Evolutionary conservation across 345 rosid species (phyloP).

Genomic region (Bruguiera parviflora): DNA sequence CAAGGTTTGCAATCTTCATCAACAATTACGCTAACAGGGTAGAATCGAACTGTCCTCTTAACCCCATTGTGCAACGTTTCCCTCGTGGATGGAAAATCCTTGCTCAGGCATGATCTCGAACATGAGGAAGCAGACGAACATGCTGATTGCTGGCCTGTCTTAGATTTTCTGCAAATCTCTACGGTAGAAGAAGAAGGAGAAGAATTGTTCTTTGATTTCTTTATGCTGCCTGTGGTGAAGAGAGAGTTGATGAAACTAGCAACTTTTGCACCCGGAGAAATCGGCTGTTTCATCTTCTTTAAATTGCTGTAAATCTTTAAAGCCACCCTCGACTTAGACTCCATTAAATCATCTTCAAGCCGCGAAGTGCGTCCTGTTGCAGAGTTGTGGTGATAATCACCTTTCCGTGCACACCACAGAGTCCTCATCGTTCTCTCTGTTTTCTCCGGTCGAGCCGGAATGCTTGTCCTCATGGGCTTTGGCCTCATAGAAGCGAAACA

Average conservation of each 20-base stretch:
- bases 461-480: constrained; percentile 41
- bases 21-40: constrained; percentile 53
- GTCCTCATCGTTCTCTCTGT: constrained; percentile 33
- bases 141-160: constrained; percentile 21
- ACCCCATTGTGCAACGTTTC: constrained; percentile 43
- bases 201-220: constrained; percentile 33
- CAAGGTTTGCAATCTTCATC: constrained; percentile 57
- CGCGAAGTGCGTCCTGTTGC: constrained; percentile 29
- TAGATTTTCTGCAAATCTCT: constrained; percentile 23
- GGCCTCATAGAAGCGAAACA: constrained; percentile 37
- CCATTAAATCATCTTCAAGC: constrained; percentile 31
- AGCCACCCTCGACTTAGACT: constrained; percentile 49
- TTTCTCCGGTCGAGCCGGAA: constrained; percentile 23
- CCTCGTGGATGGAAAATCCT: constrained; percentile 41
- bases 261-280: constrained; percentile 65
- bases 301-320: constrained; percentile 45
- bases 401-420: constrained; percentile 49
- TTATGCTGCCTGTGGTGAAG: constrained; percentile 40
- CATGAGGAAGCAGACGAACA: constrained; percentile 75
- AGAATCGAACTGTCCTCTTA: constrained; percentile 57
- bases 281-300: constrained; percentile 65
- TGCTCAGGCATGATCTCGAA: constrained; percentile 66
- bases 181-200: constrained; percentile 15
- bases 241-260: constrained; percentile 66
- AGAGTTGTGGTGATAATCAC: constrained; percentile 30